Base-by-base conservation (phyloP, 164 flowering plant genomes). In the Dillenia suffruticosa region DNA sequence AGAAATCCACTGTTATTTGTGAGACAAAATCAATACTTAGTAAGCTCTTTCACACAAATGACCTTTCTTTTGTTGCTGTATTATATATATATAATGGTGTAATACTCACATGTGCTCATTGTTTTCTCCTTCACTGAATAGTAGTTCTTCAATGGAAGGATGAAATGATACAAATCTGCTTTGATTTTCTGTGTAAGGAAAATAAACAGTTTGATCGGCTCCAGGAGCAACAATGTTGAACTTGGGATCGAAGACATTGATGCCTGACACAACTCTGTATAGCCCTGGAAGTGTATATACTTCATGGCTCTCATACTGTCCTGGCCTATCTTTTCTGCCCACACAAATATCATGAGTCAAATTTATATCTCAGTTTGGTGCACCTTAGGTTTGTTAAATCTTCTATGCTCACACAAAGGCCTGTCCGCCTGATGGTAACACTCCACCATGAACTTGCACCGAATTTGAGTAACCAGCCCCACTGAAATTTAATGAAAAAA, bases 181-280 rank as follows among this genome's bases (percentile, higher is more conserved):
- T 45, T 68, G 52, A 55, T 67, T 64, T 45, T 76, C 67, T 8
- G 71, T 58, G 58, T 32, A 70, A 8, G 77, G 77, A 49, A 74
- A 74, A 50, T 70, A 74, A 17, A 67, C 53, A 14, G 68, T 51
- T 26, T 65, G 64, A 58, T 76, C 80, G 11, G 77, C 80, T 10
- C 80, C 80, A 2, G 80, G 80, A 22, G 80, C 46, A 49, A 65
- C 80, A 55, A 76, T 69, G 50, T 76, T 76, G 62, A 75, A 75
- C 65, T 72, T 75, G 43, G 79, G 73, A 63, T 75, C 76, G 15
- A 76, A 76, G 6, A 70, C 74, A 68, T 73, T 54, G 49, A 73
- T 68, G 44, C 80, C 80, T 13, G 70, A 67, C n/a, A 70, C 72
- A 5, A 70, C 75, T 59, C 77, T 62, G 32, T 49, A 68, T 7